Base-by-base conservation (phyloP, 2,329 filamentous ascomycete genomes). In the Colletotrichum salicis region DNA sequence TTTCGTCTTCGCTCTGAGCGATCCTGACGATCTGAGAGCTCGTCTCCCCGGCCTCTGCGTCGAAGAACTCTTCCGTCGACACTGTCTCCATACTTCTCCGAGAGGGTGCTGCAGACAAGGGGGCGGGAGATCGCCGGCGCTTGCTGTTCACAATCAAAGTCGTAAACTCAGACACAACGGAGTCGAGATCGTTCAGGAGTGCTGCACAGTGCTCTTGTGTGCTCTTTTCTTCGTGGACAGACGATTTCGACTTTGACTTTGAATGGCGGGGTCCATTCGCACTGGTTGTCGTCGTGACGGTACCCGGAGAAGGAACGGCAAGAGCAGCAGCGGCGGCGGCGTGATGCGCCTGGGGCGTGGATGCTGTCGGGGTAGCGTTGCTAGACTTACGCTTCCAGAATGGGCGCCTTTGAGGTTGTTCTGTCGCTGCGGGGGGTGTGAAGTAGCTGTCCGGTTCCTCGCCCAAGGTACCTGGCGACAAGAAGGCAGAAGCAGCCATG, bases 331-430 rank as follows among this genome's bases (percentile, higher is more conserved):
- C 77, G 1, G 81, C 75, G 1, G 82, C 71, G 41, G 84, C 79
- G 7, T 73, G 71, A 2, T 86, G 81, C 6, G 83, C 79, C 8
- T 73, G 71, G 2, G 86, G 81, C 5, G 83, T 80, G 35, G 85
- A 77, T 3, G 83, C 80, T 24, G 86, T 80, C 2, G 85, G 84
- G 76, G 91, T 95, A 24, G 86, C 80, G 1, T 84, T 84, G 76
- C 91, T 95, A 1, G 92, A 86, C 82, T 97, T 98, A 59, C 96
- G 91, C 81, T 95, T 97, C 96, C 96, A 99, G 78, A 99, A 98
- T 0, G 94, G 86, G 71, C 90, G 89, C 27, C 60, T 55, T 29
- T 72, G 70, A 3, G 65, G 7, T 79, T 87, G 94, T 65, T 94
- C 91, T 4, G 82, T 77, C 8, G 79, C 76, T 15, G 64, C 24